Evolutionary conservation across 768 basidiomycete species (phyloP).

Genomic region (Suillus alpinus): DNA sequence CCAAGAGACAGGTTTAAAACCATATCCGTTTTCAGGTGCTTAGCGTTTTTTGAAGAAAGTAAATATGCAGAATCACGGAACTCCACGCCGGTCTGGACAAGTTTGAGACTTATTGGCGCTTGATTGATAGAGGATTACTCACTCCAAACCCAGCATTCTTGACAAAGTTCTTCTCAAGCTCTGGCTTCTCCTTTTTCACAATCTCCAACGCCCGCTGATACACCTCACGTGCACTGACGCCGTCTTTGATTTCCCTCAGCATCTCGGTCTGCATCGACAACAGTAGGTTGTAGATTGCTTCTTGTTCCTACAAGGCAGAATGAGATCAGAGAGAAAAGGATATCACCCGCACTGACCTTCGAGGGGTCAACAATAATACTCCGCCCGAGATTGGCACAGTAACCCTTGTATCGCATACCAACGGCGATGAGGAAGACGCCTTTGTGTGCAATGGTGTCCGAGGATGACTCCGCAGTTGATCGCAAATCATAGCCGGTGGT

Average conservation of each 20-base stretch:
- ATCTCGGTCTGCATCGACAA: constrained; percentile 76
- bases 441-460: constrained; percentile 78
- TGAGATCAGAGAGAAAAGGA: background rate
- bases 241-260: constrained; percentile 74
- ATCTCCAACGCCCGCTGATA: constrained; percentile 72
- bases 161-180: constrained; percentile 78
- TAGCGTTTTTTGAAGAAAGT: constrained; percentile 75
- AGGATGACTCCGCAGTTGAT: constrained; percentile 81
- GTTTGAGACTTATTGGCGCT: background rate
- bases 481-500: constrained; percentile 84
- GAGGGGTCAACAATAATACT: constrained; percentile 96
- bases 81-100: constrained; percentile 83
- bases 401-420: constrained; percentile 89
- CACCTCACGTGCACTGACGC: constrained; percentile 72
- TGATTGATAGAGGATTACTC: constrained; percentile 24
- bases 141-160: constrained; percentile 93
- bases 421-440: constrained; percentile 87
- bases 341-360: constrained; percentile 46
- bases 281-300: constrained; percentile 79
- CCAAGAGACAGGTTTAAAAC: constrained; percentile 82
- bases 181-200: constrained; percentile 75
- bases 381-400: constrained; percentile 89
- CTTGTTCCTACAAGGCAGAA: constrained; percentile 69
- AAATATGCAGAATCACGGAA: constrained; percentile 88
- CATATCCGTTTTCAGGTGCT: constrained; percentile 75